Percentiles rank a stretch among this genome's conserved stretches.
phyloP scores from a whole-genome alignment of 2,329 filamentous ascomycete species.

The Trichoderma oligosporum region DNA sequence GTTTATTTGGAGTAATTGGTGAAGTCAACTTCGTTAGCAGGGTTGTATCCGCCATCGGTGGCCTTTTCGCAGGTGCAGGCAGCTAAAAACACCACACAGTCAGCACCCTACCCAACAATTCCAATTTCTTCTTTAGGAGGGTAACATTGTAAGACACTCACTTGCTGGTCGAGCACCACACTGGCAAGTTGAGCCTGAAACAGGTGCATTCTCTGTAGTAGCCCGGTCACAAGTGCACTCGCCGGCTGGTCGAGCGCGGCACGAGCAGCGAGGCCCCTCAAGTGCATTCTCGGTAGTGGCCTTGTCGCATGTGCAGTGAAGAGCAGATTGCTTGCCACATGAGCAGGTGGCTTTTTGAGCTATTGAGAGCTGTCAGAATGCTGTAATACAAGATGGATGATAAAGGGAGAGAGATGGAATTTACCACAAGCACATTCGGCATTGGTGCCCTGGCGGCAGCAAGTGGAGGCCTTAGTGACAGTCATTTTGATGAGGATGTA shows the following conservation, averaged over 20 bases:
- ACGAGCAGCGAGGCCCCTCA: constrained; percentile 73
- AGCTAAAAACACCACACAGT: constrained; percentile 38
- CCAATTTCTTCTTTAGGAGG: neutral
- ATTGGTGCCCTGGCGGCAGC: constrained; percentile 51
- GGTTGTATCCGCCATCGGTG: constrained; percentile 56
- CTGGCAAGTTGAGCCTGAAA: constrained; percentile 60
- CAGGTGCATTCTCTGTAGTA: constrained; percentile 62
- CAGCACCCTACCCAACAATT: neutral
- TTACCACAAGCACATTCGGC: constrained; percentile 55
- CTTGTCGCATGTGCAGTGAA: constrained; percentile 82
- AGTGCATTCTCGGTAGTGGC: constrained; percentile 70
- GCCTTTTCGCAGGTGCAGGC: constrained; percentile 83
- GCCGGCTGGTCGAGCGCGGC: constrained; percentile 73
- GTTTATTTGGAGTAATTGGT: constrained; percentile 53
- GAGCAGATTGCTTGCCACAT: constrained; percentile 81
- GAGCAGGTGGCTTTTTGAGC: constrained; percentile 72
- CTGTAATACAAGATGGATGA: neutral
- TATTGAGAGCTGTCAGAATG: constrained; percentile 25
- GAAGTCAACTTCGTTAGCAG: constrained; percentile 76
- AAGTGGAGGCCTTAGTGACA: constrained; percentile 44
- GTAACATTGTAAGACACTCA: constrained; percentile 39
- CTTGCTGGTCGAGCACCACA: constrained; percentile 73
- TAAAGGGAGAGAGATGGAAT: constrained; percentile 27
- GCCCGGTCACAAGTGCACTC: constrained; percentile 78
- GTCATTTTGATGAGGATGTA: constrained; percentile 30